Evolutionary conservation across 2,329 filamentous ascomycete species (phyloP).

Genomic region (Pseudogymnoascus sp.): DNA sequence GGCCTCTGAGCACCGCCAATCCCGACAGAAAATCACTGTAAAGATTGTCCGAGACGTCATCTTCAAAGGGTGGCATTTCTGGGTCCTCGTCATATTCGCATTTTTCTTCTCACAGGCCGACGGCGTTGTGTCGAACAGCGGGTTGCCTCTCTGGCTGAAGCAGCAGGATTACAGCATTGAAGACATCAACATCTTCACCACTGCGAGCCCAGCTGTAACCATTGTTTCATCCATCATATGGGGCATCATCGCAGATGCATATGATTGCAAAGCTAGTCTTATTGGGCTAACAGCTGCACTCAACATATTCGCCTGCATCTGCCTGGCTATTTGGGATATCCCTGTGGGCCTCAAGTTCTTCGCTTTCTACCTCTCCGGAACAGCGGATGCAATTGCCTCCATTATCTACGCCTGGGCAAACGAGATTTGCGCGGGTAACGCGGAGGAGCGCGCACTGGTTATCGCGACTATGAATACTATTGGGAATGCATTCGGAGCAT

Average conservation of each 20-base stretch:
- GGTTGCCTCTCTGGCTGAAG: constrained; percentile 21
- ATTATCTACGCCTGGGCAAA: constrained; percentile 31
- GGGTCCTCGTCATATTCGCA: constrained; percentile 20
- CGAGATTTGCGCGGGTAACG: constrained; percentile 27
- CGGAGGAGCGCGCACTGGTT: constrained; percentile 29
- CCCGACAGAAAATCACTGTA: constrained; percentile 19
- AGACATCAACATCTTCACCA: constrained; percentile 20
- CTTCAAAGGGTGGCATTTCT: constrained; percentile 22
- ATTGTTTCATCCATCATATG: constrained; percentile 12
- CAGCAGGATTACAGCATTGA: constrained; percentile 15
- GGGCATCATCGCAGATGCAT: constrained; percentile 22
- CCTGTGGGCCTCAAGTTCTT: constrained; percentile 26
- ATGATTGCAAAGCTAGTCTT: constrained; percentile 21
- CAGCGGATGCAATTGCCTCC: constrained; percentile 28
- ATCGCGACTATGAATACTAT: constrained; percentile 32
- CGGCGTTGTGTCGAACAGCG: constrained; percentile 18
- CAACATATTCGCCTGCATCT: constrained; percentile 25
- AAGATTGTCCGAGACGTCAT: constrained; percentile 21
- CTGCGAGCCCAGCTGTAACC: background rate
- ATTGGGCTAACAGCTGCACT: constrained; percentile 20
- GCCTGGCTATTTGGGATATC: constrained; percentile 28
- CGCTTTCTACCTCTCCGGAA: constrained; percentile 29
- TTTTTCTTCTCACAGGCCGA: constrained; percentile 22
- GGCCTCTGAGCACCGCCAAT: constrained; percentile 15
- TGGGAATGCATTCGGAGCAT: constrained; percentile 28